Evolutionary conservation across 208 protist species (phyloP).

Genomic region (Porcisia hertigi): DNA sequence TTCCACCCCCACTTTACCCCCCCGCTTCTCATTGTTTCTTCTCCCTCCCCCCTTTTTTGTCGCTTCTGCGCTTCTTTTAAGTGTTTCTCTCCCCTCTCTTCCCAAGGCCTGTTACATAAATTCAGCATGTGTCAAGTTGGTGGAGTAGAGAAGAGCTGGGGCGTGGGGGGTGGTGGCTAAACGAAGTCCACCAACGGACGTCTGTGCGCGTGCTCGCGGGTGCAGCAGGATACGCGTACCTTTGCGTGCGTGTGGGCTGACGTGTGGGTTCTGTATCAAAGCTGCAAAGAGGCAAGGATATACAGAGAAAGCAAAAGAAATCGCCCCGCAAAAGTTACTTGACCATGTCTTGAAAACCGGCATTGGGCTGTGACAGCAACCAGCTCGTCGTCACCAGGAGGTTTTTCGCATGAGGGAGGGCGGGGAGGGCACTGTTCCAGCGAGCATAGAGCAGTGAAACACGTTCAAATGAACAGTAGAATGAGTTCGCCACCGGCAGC

Average conservation of each 20-base stretch:
- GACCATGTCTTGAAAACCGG: background rate
- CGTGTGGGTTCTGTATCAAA: background rate
- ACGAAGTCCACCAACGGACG: background rate
- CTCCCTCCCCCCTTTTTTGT: background rate
- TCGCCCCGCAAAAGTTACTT: background rate
- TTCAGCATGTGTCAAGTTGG: background rate
- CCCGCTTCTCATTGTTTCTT: background rate
- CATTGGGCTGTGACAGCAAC: background rate
- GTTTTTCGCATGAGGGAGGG: background rate
- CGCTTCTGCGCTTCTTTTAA: no score
- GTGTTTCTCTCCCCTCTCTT: background rate
- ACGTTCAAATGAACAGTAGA: no score
- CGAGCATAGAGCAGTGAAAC: background rate
- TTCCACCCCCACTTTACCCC: background rate
- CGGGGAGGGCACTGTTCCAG: background rate
- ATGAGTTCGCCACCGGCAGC: background rate
- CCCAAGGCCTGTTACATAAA: background rate
- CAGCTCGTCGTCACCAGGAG: background rate
- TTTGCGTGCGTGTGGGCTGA: conserved; percentile 4
- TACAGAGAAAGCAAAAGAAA: background rate
- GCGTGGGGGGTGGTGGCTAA: background rate
- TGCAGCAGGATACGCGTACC: background rate
- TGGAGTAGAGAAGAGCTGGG: background rate
- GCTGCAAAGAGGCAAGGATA: background rate
- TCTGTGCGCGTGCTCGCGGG: background rate